Percentiles rank a stretch among this genome's conserved stretches.
phyloP scores from a whole-genome alignment of 768 basidiomycete species.

The Exidia glandulosa region DNA sequence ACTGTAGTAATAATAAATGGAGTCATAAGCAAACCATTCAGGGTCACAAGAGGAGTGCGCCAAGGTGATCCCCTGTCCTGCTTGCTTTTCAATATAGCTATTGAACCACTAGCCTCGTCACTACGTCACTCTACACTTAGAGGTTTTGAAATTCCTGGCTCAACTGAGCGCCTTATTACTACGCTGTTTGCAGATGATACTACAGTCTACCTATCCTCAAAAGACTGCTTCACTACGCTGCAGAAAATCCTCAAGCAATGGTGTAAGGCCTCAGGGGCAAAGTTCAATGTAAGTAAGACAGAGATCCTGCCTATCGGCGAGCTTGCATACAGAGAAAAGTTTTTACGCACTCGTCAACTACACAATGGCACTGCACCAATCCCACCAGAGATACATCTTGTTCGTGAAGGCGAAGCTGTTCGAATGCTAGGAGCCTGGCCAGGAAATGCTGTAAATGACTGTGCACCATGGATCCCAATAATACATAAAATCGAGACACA shows the following conservation, averaged over 20 bases:
- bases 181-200: constrained; percentile 32
- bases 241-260: constrained; percentile 22
- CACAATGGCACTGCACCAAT: not conserved
- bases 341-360: not conserved
- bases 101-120: constrained; percentile 27
- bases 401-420: not conserved
- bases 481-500: not conserved
- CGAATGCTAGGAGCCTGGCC: not conserved
- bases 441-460: not conserved
- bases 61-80: constrained; percentile 32
- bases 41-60: constrained; percentile 20
- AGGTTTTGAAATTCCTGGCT: constrained; percentile 12
- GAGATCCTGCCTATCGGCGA: constrained; percentile 21
- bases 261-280: constrained; percentile 29
- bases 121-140: constrained; percentile 15
- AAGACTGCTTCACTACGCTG: constrained; percentile 18
- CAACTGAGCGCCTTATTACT: not conserved
- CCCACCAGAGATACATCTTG: not conserved
- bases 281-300: constrained; percentile 33
- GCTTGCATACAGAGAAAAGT: not conserved
- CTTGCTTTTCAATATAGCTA: constrained; percentile 29
- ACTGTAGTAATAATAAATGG: constrained; percentile 26
- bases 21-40: constrained; percentile 13
- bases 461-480: not conserved
- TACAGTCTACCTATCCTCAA: constrained; percentile 21